Evolutionary conservation across 495 filamentous ascomycete genomes (phyloP), one percentile per base, ranked within the genome.

Genomic region (Clavariopsis aquatica): DNA sequence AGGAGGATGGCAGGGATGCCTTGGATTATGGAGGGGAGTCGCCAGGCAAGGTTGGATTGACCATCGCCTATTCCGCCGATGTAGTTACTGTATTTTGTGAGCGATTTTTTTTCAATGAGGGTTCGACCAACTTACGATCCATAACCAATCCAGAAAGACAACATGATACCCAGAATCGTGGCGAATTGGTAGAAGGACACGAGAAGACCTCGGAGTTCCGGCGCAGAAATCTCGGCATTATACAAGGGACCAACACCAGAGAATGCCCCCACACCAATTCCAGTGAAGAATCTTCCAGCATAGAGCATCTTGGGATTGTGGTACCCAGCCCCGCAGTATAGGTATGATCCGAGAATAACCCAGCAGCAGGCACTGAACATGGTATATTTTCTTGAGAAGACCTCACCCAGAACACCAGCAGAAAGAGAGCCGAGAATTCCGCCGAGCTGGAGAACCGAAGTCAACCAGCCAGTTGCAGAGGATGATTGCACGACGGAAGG

Each of bases 21-120:
- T 49, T 75, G 72, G 19, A 75, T 51, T 0, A 68, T 34, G 57
- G 70, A 70, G 1, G 72, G 72, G 6, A 73, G 51, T 7, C 65
- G 66, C 69, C 69, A 75, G 15, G 62, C 38, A 62, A 56, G 62
- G 26, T 73, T 57, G 19, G 54, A 60, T n/a, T 59, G 24, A 10
- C 24, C 23, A 1, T 54, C 24, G 23, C 28, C 28, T 5, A 34
- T 58, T 20, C 64, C 57, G 6, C 34, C 47, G 23, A 66, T 53
- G 49, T 24, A 62, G 31, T 49, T 55, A 52, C 41, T 66, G 13
- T n/a, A 43, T 17, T 7, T 43, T 8, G 38, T 43, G 8, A 43
- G 38, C n/a, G n/a, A 43, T 9, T 43, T 3, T 3, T n/a, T 10
- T 17, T n/a, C 3, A 17, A 15, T 15, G 13, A 3, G 6, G 12